Base-by-base conservation (phyloP, 2,329 filamentous ascomycete species). In the Juglanconis sp. region DNA sequence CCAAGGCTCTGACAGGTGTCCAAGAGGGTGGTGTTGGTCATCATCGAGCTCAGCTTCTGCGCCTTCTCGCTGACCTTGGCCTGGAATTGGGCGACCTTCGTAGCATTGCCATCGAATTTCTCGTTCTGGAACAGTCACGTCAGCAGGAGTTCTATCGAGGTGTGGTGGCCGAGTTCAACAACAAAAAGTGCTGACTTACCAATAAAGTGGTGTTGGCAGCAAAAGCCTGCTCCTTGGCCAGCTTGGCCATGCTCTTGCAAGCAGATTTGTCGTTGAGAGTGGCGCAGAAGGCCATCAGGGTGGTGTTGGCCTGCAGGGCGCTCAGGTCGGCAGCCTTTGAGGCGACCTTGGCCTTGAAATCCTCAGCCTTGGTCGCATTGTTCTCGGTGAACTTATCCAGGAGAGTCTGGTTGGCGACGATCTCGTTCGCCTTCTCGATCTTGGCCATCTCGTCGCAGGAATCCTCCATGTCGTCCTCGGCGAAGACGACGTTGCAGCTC, bases 21-120 rank as follows among this genome's bases (percentile, higher is more conserved):
- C 42, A 68, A 61, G 30, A 76, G 69, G 47, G 74, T 76, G 3
- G 68, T 57, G 66, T 77, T 76, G 65, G 63, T 63, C 65, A 68
- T 65, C 66, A 76, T 44, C 6, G 62, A 62, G 35, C 65, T 60
- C 10, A 76, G 67, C 65, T 70, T 70, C 36, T 67, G 65, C 31
- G 69, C 62, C 47, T 67, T 65, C 46, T 63, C 62, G 47, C 56
- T 57, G 46, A 68, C 70, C 66, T 70, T 71, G 48, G 67, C 67
- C 69, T 75, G 68, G 69, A 73, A 70, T 46, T 58, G 65, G 42
- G 67, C 66, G 46, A 72, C 69, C 68, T 71, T 72, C 60, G 70
- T 72, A n/a, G 69, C 62, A 62, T 76, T 72, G 53, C 67, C 66
- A 24, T 74, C 65, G 62, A 75, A 72, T 65, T 73, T 72, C 51